A percentile compares a stretch with the other conserved stretches of the same genome.
Evolutionary conservation across 2,329 filamentous ascomycete genomes (phyloP).

Genomic region (Chaetomiaceae sp.): DNA sequence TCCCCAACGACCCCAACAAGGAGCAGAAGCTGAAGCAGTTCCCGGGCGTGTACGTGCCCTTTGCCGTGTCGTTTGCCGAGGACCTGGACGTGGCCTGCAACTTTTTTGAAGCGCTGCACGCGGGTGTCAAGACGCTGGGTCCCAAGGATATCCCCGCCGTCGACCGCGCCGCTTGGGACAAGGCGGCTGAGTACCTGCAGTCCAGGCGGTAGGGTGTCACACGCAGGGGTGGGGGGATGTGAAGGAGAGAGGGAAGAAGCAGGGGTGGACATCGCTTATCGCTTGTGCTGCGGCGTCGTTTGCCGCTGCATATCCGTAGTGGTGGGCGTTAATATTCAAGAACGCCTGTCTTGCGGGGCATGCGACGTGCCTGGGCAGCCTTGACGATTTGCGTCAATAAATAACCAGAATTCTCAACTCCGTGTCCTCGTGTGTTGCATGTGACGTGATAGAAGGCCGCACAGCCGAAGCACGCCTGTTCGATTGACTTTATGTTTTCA

Average conservation of each 20-base stretch:
- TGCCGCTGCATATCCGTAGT: not conserved
- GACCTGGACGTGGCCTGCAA: conserved; percentile 55
- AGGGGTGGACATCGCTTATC: not conserved
- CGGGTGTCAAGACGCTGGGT: conserved; percentile 52
- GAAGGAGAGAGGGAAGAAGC: not conserved
- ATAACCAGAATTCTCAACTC: not conserved
- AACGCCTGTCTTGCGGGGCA: not conserved
- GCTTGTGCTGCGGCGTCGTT: not conserved
- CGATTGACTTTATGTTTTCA: too few species aligned
- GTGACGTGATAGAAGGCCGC: too few species aligned
- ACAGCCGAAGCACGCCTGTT: too few species aligned
- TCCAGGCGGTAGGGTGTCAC: conserved; percentile 28
- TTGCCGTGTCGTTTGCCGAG: conserved; percentile 53
- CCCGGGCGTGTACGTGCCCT: conserved; percentile 52
- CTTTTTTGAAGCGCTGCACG: conserved; percentile 55
- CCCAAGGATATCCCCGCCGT: conserved; percentile 42
- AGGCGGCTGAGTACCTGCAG: conserved; percentile 51
- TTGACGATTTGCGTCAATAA: not conserved
- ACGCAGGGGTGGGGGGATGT: not conserved
- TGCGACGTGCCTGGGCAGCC: not conserved
- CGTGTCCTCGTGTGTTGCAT: too few species aligned
- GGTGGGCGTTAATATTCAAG: too few species aligned
- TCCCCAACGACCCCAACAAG: conserved; percentile 51
- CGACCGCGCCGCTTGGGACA: conserved; percentile 51
- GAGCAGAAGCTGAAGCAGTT: conserved; percentile 45